Percentiles rank a stretch among this genome's conserved stretches.
These are phyloP conservation scores for Beverwykella pulmonaria DNA, from an alignment of 495 filamentous ascomycete genomes.

Conservation along the genomic window DNA sequence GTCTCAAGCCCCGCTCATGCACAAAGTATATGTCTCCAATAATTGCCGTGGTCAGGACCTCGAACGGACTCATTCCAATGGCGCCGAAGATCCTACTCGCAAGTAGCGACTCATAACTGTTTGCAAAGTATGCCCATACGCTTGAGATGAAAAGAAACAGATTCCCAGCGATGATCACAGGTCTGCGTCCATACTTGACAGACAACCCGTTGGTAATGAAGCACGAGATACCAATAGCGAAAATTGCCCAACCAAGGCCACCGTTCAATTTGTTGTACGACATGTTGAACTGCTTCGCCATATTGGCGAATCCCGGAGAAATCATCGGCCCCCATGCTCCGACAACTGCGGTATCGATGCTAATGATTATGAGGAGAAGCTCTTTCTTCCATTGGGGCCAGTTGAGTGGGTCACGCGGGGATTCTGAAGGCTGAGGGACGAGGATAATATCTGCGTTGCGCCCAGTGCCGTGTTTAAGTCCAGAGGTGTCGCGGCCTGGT, in stretches of 20 bases:
- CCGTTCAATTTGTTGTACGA: slow-evolving; percentile 46
- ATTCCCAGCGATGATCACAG: slow-evolving; percentile 32
- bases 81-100: slow-evolving; percentile 42
- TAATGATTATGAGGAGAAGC: slow-evolving; percentile 42
- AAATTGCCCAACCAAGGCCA: slow-evolving; percentile 36
- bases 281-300: slow-evolving; percentile 47
- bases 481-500: slow-evolving; percentile 44
- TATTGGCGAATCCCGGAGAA: slow-evolving; percentile 48
- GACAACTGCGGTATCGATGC: slow-evolving; percentile 48
- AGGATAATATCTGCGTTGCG: slow-evolving; percentile 49
- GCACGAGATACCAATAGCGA: slow-evolving; percentile 27
- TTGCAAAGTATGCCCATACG: slow-evolving; percentile 33
- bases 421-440: slow-evolving; percentile 53
- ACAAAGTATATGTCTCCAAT: slow-evolving; percentile 39
- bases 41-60: slow-evolving; percentile 21
- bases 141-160: slow-evolving; percentile 32
- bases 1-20: slow-evolving; percentile 42
- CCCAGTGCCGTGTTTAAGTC: slow-evolving; percentile 49
- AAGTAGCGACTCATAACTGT: slow-evolving; percentile 37
- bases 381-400: slow-evolving; percentile 53
- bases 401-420: slow-evolving; percentile 55
- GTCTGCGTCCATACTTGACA: slow-evolving; percentile 31
- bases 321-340: slow-evolving; percentile 47
- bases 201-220: slow-evolving; percentile 26
- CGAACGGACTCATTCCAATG: slow-evolving; percentile 39